Conservation (phyloP, 2,329 filamentous ascomycete species). For the Cucurbitaria berberidis region DNA sequence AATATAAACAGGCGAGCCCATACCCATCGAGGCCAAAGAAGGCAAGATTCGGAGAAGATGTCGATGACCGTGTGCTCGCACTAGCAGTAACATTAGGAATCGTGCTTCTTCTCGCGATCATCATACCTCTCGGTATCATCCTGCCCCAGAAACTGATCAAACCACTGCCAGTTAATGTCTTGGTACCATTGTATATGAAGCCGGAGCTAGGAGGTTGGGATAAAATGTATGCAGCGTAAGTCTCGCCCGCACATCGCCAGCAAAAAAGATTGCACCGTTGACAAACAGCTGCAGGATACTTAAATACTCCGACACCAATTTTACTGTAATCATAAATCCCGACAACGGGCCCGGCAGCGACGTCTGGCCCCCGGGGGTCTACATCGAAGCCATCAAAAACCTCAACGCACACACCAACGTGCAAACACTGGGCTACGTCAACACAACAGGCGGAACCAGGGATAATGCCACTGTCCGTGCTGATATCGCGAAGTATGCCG, state of each 20-base stretch:
- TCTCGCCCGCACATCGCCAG: not conserved
- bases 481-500: slow-evolving; percentile 57
- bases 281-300: slow-evolving; percentile 13
- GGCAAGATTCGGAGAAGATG: not conserved
- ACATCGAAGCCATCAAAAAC: slow-evolving; percentile 50
- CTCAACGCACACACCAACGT: slow-evolving; percentile 54
- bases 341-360: slow-evolving; percentile 52
- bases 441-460: slow-evolving; percentile 52
- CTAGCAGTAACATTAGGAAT: slow-evolving; percentile 28
- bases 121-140: slow-evolving; percentile 27
- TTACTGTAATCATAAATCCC: slow-evolving; percentile 59
- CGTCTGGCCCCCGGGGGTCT: slow-evolving; percentile 51
- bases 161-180: slow-evolving; percentile 40
- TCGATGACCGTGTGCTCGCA: slow-evolving; percentile 25
- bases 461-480: slow-evolving; percentile 22
- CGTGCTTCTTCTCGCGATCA: slow-evolving; percentile 22
- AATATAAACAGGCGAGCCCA: not conserved
- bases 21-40: not conserved
- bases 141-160: slow-evolving; percentile 29
- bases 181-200: slow-evolving; percentile 58
- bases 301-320: slow-evolving; percentile 50
- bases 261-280: not conserved
- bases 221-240: slow-evolving; percentile 24
- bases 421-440: slow-evolving; percentile 57
- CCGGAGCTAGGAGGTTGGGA: slow-evolving; percentile 52